phyloP scores from a whole-genome alignment of 1,284 basidiomycete species.

The Calocybe gambosa region DNA sequence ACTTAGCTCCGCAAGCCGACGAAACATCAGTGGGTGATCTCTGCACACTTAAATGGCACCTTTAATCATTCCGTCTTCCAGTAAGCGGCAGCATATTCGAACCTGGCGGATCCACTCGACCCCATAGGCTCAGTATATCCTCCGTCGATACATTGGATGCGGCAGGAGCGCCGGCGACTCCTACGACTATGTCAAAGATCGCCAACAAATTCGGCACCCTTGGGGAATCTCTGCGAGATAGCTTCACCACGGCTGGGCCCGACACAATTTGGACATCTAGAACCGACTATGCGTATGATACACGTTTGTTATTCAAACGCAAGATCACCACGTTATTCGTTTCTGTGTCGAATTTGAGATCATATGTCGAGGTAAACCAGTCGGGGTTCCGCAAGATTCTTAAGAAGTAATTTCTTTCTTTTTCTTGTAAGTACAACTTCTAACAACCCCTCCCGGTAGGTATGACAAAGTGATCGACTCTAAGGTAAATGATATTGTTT shows the following conservation, averaged over 20 bases:
- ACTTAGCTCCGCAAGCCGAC: conserved; percentile 12
- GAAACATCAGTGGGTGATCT: conserved; percentile 5
- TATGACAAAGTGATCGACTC: conserved; percentile 94
- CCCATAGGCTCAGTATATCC: conserved; percentile 45
- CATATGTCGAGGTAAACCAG: conserved; percentile 93
- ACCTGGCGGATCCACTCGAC: conserved; percentile 19
- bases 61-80: background rate
- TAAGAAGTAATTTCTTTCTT: conserved; percentile 69
- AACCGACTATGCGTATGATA: conserved; percentile 84
- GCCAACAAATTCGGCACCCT: conserved; percentile 39
- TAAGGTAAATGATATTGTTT: conserved; percentile 36
- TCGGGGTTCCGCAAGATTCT: conserved; percentile 95
- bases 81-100: conserved; percentile 9
- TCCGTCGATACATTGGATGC: conserved; percentile 47
- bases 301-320: conserved; percentile 87
- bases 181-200: conserved; percentile 39
- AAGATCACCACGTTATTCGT: conserved; percentile 87
- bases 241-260: conserved; percentile 26
- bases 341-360: conserved; percentile 75
- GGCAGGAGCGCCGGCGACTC: conserved; percentile 25
- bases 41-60: background rate
- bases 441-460: conserved; percentile 31
- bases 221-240: conserved; percentile 36
- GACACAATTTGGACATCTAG: conserved; percentile 77
- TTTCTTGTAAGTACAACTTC: background rate